phyloP scores from a whole-genome alignment of 2,329 filamentous ascomycete species.

The Phialophora chinensis region DNA sequence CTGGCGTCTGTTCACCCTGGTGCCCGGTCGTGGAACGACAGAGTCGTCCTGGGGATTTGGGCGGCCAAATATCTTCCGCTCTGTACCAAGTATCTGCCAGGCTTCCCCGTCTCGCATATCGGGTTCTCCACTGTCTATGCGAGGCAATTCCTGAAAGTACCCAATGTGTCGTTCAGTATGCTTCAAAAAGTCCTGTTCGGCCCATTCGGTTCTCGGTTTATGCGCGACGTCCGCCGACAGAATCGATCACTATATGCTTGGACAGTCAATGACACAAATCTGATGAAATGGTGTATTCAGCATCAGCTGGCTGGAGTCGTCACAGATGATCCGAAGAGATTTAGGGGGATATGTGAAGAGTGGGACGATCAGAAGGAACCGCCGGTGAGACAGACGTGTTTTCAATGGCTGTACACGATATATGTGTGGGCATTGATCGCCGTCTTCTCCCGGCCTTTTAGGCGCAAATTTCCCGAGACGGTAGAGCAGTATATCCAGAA shows the following conservation, averaged over 20 bases:
- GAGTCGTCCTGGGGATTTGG: conserved; percentile 84
- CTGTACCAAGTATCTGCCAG: conserved; percentile 60
- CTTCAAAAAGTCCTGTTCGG: conserved; percentile 71
- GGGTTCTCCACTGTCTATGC: conserved; percentile 63
- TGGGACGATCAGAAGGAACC: conserved; percentile 34
- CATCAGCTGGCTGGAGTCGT: conserved; percentile 77
- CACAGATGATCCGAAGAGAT: conserved; percentile 79
- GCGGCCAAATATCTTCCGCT: conserved; percentile 72
- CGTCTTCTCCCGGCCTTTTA: conserved; percentile 32
- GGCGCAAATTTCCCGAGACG: conserved; percentile 36
- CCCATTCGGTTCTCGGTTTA: conserved; percentile 69
- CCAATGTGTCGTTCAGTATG: conserved; percentile 79
- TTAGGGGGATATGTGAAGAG: conserved; percentile 44
- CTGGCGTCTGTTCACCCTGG: conserved; percentile 60
- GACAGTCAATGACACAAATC: conserved; percentile 80
- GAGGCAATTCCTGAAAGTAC: conserved; percentile 69
- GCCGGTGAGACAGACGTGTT: conserved; percentile 27
- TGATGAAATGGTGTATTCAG: conserved; percentile 81
- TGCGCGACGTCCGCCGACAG: conserved; percentile 63
- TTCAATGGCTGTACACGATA: conserved; percentile 36
- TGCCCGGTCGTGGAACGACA: conserved; percentile 68
- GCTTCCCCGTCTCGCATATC: conserved; percentile 49
- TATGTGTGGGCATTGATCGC: conserved; percentile 36
- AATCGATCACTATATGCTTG: conserved; percentile 73
- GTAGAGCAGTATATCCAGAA: conserved; percentile 30